Conservation (phyloP, 1,139 yeast genomes). For the Candida sojae region DNA sequence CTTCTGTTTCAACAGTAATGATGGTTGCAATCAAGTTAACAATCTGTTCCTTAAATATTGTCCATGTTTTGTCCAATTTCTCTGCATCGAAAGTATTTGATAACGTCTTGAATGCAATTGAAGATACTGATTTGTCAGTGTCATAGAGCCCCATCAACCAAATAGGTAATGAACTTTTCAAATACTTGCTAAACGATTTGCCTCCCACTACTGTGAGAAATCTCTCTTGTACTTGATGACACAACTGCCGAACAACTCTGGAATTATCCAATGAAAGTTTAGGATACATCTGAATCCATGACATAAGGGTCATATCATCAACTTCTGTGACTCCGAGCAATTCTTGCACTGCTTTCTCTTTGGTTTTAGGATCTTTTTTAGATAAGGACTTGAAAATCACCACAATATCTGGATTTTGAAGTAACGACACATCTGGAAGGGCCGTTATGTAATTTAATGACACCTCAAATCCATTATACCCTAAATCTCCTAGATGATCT, state of each 20-base stretch:
- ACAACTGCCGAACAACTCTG: slow-evolving; percentile 56
- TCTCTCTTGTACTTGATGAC: slow-evolving; percentile 66
- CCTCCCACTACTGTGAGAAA: slow-evolving; percentile 58
- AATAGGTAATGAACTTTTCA: slow-evolving; percentile 70
- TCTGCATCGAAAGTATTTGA: slow-evolving; percentile 56
- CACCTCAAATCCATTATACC: slow-evolving; percentile 62
- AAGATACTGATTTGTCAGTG: slow-evolving; percentile 60
- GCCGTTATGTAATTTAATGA: slow-evolving; percentile 78
- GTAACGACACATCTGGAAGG: slow-evolving; percentile 64
- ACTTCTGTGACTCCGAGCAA: slow-evolving; percentile 24
- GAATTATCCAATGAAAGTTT: slow-evolving; percentile 74
- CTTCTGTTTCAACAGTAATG: slow-evolving; percentile 56
- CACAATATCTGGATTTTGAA: slow-evolving; percentile 60
- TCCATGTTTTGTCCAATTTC: slow-evolving; percentile 61
- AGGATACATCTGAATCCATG: slow-evolving; percentile 85
- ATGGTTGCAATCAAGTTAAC: slow-evolving; percentile 56
- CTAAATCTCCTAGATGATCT: slow-evolving; percentile 24
- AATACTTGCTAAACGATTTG: slow-evolving; percentile 55
- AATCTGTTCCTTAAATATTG: slow-evolving; percentile 55
- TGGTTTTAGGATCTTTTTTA: slow-evolving; percentile 81
- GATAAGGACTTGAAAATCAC: slow-evolving; percentile 71
- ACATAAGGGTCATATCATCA: slow-evolving; percentile 53
- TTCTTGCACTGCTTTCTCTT: slow-evolving; percentile 74
- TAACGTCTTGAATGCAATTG: slow-evolving; percentile 49
- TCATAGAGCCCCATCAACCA: slow-evolving; percentile 77